Percentiles rank a stretch among this genome's conserved stretches.
phyloP scores from a whole-genome alignment of 129 eudicot species.

The Smallanthus sonchifolius region DNA sequence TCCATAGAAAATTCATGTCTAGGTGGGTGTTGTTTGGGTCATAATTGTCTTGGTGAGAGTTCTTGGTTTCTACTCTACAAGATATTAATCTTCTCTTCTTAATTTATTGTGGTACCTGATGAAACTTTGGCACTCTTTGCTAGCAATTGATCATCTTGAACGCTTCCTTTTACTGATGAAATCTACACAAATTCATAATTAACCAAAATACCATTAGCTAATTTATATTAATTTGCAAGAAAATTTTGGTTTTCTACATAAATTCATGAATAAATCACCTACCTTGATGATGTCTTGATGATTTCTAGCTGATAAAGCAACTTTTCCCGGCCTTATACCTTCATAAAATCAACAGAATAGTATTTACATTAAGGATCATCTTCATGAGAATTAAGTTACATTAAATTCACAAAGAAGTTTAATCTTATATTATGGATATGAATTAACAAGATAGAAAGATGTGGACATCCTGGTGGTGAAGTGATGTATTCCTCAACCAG shows the following conservation, averaged over 20 bases:
- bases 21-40: conserved; percentile 57
- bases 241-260: neutral
- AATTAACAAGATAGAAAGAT: neutral
- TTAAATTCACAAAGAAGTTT: neutral
- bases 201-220: neutral
- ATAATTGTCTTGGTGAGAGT: conserved; percentile 67
- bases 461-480: too few relatives aligned
- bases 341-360: neutral
- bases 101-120: conserved; percentile 31
- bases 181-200: conserved; percentile 5
- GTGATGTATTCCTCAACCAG: too few relatives aligned
- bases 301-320: conserved; percentile 19
- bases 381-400: neutral
- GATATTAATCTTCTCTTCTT: conserved; percentile 28
- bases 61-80: conserved; percentile 32
- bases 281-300: conserved; percentile 30
- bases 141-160: conserved; percentile 7
- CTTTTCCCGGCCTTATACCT: conserved; percentile 43
- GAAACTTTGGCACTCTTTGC: conserved; percentile 26
- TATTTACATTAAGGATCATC: neutral
- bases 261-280: neutral
- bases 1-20: conserved; percentile 11
- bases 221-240: neutral
- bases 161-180: neutral
- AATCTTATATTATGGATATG: neutral